phyloP scores from a whole-genome alignment of 2,329 filamentous ascomycete species.

The Calonectria ilicicola region DNA sequence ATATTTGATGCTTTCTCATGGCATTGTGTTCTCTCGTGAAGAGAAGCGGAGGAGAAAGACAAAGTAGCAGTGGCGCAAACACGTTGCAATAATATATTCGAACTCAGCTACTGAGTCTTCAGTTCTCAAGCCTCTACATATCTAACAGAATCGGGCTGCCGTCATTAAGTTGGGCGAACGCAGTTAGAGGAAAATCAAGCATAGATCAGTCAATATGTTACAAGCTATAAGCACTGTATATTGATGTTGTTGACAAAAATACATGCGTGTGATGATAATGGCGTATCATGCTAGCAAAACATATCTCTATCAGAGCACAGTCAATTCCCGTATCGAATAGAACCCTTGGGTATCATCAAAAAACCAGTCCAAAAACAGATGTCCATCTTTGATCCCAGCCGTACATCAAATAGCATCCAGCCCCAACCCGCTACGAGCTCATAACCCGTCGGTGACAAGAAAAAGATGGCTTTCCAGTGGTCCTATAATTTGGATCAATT shows the following conservation, averaged over 20 bases:
- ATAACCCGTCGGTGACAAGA: constrained; percentile 16
- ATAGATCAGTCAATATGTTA: not conserved
- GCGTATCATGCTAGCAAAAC: constrained; percentile 22
- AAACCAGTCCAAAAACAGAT: constrained; percentile 45
- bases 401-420: constrained; percentile 40
- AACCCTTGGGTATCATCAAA: constrained; percentile 49
- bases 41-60: constrained; percentile 43
- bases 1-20: constrained; percentile 59
- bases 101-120: not conserved
- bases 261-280: constrained; percentile 18
- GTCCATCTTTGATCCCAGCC: constrained; percentile 42
- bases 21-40: constrained; percentile 52
- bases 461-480: constrained; percentile 18
- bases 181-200: not conserved
- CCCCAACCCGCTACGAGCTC: constrained; percentile 21
- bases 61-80: not conserved
- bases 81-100: not conserved
- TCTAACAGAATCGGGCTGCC: not conserved
- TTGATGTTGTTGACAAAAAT: constrained; percentile 19
- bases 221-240: not conserved
- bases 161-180: not conserved
- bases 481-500: constrained; percentile 12
- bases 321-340: constrained; percentile 37
- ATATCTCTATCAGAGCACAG: constrained; percentile 29
- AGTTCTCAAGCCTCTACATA: not conserved